These are phyloP conservation scores for Alternaria viburni DNA, from an alignment of 2,329 filamentous ascomycete species.

Conservation along the genomic window DNA sequence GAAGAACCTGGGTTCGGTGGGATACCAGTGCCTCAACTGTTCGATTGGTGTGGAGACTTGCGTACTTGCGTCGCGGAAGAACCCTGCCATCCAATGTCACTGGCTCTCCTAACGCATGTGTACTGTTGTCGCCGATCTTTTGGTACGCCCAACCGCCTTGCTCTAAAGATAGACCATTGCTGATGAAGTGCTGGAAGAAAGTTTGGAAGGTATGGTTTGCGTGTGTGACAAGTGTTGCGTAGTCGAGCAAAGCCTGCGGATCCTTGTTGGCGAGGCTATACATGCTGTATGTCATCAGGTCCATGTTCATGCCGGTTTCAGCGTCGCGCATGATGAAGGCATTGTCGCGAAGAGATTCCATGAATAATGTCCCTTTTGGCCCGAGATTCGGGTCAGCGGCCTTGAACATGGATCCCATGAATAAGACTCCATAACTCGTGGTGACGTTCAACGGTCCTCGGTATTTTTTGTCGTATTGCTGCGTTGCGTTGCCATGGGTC, in stretches of 20 bases:
- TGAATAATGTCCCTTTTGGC: not conserved
- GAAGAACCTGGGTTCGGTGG: slow-evolving; percentile 21
- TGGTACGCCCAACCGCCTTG: slow-evolving; percentile 34
- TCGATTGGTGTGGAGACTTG: slow-evolving; percentile 10
- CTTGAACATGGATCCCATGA: slow-evolving; percentile 16
- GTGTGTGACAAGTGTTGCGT: slow-evolving; percentile 7
- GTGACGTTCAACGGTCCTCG: slow-evolving; percentile 12
- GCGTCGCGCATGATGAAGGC: slow-evolving; percentile 33
- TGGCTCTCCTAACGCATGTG: slow-evolving; percentile 1
- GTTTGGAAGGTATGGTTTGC: slow-evolving; percentile 33
- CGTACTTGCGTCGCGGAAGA: slow-evolving; percentile 6
- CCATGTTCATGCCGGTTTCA: slow-evolving; percentile 32
- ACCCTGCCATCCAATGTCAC: slow-evolving; percentile 8
- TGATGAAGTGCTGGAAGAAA: slow-evolving; percentile 27
- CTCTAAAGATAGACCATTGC: slow-evolving; percentile 9
- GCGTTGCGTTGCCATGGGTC: not conserved
- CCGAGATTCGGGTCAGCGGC: slow-evolving; percentile 3
- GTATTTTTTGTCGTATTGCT: slow-evolving; percentile 1
- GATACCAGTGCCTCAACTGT: slow-evolving; percentile 15
- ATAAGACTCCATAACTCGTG: slow-evolving; percentile 16
- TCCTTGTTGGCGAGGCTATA: slow-evolving; percentile 30
- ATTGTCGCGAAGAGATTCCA: slow-evolving; percentile 1
- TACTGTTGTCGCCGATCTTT: slow-evolving; percentile 23
- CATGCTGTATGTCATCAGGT: slow-evolving; percentile 42
- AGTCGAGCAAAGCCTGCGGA: slow-evolving; percentile 20